Evolutionary conservation across 805 yeast species (phyloP).

Genomic region (Saccharomycopsis fermentans): DNA sequence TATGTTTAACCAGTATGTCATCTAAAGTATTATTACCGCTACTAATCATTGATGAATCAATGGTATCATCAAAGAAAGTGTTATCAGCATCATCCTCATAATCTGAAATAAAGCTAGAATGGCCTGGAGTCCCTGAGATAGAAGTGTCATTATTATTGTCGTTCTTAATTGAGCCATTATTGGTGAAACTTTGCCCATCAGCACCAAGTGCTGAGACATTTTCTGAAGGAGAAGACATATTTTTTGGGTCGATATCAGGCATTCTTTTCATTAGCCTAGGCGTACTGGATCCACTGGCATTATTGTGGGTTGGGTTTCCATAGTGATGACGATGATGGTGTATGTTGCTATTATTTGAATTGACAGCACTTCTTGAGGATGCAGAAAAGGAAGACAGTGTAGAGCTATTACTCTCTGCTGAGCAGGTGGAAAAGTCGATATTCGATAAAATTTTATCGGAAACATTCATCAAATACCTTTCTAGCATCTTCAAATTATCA

Average conservation of each 20-base stretch:
- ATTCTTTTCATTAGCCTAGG: background rate
- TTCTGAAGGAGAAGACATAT: background rate
- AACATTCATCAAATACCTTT: background rate
- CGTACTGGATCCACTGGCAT: background rate
- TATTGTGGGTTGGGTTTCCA: background rate
- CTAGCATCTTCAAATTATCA: background rate
- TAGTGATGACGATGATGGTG: background rate
- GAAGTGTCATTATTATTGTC: background rate
- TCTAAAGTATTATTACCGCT: background rate
- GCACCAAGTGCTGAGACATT: background rate
- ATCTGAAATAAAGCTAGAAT: background rate
- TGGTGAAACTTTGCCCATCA: background rate
- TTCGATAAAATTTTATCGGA: background rate
- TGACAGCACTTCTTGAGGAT: background rate
- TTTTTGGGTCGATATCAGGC: background rate
- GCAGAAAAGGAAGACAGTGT: background rate
- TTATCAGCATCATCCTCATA: background rate
- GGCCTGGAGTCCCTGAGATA: background rate
- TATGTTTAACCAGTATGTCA: background rate
- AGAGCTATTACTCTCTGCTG: background rate
- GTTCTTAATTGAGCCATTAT: background rate
- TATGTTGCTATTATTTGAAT: background rate
- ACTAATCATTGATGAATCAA: background rate
- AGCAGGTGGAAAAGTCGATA: background rate
- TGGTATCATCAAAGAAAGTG: background rate